These are phyloP conservation scores for Collybiopsis luxurians DNA, from an alignment of 768 basidiomycete species.

Conservation along the genomic window DNA sequence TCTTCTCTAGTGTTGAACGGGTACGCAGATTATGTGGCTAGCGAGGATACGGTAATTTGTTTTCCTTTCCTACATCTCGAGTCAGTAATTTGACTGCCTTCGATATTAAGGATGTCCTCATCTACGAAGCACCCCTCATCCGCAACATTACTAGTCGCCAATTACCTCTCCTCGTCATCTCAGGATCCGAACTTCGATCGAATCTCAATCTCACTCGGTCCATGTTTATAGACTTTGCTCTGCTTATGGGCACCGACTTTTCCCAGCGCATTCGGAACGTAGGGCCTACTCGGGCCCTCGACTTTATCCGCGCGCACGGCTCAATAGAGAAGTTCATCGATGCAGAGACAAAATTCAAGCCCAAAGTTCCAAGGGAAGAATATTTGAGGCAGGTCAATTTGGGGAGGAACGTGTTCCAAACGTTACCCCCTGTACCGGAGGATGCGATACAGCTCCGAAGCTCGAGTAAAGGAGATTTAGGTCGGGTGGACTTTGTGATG, in stretches of 20 bases:
- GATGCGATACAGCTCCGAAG: background rate
- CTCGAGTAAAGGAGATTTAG: slow-evolving; percentile 39
- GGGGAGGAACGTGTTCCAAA: slow-evolving; percentile 64
- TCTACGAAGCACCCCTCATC: slow-evolving; percentile 80
- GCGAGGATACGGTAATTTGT: slow-evolving; percentile 79
- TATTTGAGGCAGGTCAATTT: slow-evolving; percentile 65
- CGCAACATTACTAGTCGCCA: slow-evolving; percentile 67
- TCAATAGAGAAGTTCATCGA: slow-evolving; percentile 71
- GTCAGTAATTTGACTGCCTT: background rate
- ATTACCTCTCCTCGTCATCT: slow-evolving; percentile 61
- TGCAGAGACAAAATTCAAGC: slow-evolving; percentile 47
- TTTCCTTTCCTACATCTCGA: slow-evolving; percentile 1
- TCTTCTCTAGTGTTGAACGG: slow-evolving; percentile 73
- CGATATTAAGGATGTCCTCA: slow-evolving; percentile 75
- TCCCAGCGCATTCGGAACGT: slow-evolving; percentile 80
- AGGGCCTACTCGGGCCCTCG: slow-evolving; percentile 76
- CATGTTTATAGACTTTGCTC: slow-evolving; percentile 78
- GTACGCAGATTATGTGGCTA: slow-evolving; percentile 82
- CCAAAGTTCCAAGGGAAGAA: slow-evolving; percentile 38
- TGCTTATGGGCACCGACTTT: slow-evolving; percentile 90
- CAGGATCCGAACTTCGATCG: slow-evolving; percentile 58
- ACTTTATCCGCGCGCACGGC: slow-evolving; percentile 67
- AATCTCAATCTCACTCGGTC: slow-evolving; percentile 54
- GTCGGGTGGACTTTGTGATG: slow-evolving; percentile 42
- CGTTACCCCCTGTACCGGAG: slow-evolving; percentile 54